Percentiles rank a stretch among this genome's conserved stretches.
These are phyloP conservation scores for Scleroderma bovista DNA, from an alignment of 768 basidiomycete species.

Conservation along the genomic window DNA sequence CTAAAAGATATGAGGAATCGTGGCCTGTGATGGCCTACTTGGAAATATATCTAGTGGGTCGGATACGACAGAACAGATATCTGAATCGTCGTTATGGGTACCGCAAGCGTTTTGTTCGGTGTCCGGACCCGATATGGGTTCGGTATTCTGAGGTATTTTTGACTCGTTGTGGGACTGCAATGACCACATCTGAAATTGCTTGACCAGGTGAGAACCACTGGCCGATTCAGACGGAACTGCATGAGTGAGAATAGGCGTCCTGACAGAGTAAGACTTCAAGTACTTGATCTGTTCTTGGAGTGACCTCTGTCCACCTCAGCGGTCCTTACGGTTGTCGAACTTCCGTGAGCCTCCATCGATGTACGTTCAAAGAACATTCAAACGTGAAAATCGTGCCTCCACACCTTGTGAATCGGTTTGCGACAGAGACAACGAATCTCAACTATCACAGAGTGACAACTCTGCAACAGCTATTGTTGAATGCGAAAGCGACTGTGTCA, in stretches of 20 bases:
- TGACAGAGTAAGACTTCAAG: not conserved
- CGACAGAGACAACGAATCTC: no score
- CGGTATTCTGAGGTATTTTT: constrained; percentile 7
- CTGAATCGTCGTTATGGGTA: no score
- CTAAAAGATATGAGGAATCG: constrained; percentile 8
- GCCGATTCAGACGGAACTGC: not conserved
- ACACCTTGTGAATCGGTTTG: no score
- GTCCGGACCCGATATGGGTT: constrained; percentile 8
- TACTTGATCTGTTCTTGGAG: not conserved
- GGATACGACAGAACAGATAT: not conserved
- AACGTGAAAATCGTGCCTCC: no score
- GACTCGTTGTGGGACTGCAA: not conserved
- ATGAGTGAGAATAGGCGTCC: not conserved
- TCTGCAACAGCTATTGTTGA: not conserved
- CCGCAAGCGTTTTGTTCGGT: not conserved
- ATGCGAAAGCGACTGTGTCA: no score
- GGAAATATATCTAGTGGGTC: constrained; percentile 8
- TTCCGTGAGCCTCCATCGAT: not conserved
- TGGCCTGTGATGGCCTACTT: constrained; percentile 11
- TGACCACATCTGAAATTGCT: not conserved
- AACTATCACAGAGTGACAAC: no score
- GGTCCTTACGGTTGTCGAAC: not conserved
- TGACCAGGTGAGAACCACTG: not conserved
- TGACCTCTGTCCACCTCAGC: not conserved
- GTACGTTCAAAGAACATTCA: no score